phyloP scores from a whole-genome alignment of 108 stramenopile genomes.

The Fragilaria crotonensis region DNA sequence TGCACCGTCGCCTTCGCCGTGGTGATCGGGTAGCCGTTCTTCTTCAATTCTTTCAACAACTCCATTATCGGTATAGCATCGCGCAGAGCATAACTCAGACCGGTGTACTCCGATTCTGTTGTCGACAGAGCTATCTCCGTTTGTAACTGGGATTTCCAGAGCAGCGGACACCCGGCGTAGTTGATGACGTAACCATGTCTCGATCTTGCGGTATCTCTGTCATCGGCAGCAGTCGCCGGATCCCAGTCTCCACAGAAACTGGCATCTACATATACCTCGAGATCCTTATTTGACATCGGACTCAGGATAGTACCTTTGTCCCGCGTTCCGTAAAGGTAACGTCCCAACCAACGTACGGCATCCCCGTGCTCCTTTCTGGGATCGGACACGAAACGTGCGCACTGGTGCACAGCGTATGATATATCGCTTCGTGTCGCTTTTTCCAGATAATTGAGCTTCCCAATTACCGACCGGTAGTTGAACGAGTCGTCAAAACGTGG shows the following conservation, averaged over 20 bases:
- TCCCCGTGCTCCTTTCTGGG: slow-evolving; percentile 27
- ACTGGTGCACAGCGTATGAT: slow-evolving; percentile 25
- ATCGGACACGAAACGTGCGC: slow-evolving; percentile 22
- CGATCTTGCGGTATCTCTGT: slow-evolving; percentile 13
- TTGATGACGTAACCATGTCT: slow-evolving; percentile 17
- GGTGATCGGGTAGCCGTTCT: neutral
- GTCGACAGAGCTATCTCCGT: slow-evolving; percentile 23
- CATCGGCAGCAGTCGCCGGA: slow-evolving; percentile 11
- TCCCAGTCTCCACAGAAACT: slow-evolving; percentile 40
- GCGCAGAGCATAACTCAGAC: slow-evolving; percentile 9
- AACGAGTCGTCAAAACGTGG: neutral
- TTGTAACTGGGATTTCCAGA: slow-evolving; percentile 18
- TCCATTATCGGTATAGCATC: slow-evolving; percentile 26
- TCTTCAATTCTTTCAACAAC: slow-evolving; percentile 15
- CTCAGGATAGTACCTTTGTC: slow-evolving; percentile 17
- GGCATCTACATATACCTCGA: slow-evolving; percentile 44
- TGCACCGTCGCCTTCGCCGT: neutral
- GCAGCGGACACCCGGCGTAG: slow-evolving; percentile 13
- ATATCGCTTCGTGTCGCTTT: slow-evolving; percentile 28
- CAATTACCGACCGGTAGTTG: slow-evolving; percentile 18
- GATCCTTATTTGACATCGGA: slow-evolving; percentile 13
- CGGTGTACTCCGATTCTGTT: slow-evolving; percentile 26
- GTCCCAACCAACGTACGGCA: slow-evolving; percentile 21
- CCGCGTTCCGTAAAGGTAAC: slow-evolving; percentile 15
- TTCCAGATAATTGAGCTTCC: slow-evolving; percentile 39